A percentile compares a stretch with the other conserved stretches of the same genome.
phyloP scores from a whole-genome alignment of 2,329 filamentous ascomycete genomes.

The Aspergillus unguis region DNA sequence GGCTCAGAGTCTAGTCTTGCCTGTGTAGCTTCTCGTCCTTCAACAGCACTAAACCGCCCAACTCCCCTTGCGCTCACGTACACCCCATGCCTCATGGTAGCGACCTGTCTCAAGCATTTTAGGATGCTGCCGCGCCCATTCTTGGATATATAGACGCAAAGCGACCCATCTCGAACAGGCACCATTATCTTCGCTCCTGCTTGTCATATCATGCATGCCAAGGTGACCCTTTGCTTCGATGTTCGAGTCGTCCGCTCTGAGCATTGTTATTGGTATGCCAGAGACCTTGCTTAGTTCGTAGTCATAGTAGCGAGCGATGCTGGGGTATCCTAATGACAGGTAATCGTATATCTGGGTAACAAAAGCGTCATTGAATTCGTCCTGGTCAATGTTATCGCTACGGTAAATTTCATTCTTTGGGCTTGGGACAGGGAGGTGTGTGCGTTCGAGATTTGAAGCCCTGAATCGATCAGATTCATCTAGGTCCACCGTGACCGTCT shows the following conservation, averaged over 20 bases:
- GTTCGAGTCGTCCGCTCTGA: slow-evolving; percentile 67
- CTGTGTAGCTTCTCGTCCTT: not conserved
- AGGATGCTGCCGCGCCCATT: slow-evolving; percentile 88
- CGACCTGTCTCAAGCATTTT: slow-evolving; percentile 57
- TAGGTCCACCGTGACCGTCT: not conserved
- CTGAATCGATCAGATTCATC: not conserved
- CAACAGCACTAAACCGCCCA: slow-evolving; percentile 52
- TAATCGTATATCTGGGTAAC: slow-evolving; percentile 98
- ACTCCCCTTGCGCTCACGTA: slow-evolving; percentile 56
- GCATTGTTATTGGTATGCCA: slow-evolving; percentile 63
- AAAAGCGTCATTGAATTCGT: slow-evolving; percentile 74
- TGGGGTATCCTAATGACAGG: slow-evolving; percentile 85
- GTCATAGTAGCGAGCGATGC: slow-evolving; percentile 78
- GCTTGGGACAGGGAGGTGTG: not conserved
- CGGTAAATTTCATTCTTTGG: slow-evolving; percentile 7
- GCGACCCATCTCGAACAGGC: slow-evolving; percentile 77
- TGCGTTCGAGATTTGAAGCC: not conserved
- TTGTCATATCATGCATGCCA: slow-evolving; percentile 40
- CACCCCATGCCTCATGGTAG: slow-evolving; percentile 63
- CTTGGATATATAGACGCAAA: slow-evolving; percentile 74
- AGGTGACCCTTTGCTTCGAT: slow-evolving; percentile 72
- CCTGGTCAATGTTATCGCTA: slow-evolving; percentile 53
- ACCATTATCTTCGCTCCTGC: slow-evolving; percentile 47
- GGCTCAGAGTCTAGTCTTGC: not conserved
- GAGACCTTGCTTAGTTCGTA: slow-evolving; percentile 81